Evolutionary conservation across 176 grass and related monocot genomes (phyloP), one percentile per base, ranked within the genome.

Genomic region (Bolboschoenus planiculmis): DNA sequence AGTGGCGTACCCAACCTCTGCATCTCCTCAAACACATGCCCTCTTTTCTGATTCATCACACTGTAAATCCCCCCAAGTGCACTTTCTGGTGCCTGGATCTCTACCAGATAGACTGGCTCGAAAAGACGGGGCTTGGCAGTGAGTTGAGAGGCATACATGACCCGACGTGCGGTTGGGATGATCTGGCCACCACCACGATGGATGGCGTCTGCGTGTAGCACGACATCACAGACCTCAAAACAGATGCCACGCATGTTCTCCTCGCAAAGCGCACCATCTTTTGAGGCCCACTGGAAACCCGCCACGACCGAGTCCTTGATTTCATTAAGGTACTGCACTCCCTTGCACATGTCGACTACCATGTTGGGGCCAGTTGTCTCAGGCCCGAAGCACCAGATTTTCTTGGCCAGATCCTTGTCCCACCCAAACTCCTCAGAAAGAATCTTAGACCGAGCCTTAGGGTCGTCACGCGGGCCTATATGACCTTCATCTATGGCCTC

Each of bases 201-300:
- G 77, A 95, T 92, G 56, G 93, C 88, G 56, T 95, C 93, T 44
- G 93, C 86, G 47, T 95, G 90, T 16, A 95, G 90, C 51, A 95
- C 90, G 9, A 92, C 93, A 88, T 95, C 90, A 57, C 90, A 92
- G 4, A 95, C 84, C 82, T 92, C 90, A 16, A 62, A 62, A 30
- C 55, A 81, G 16, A 81, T 39, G 68, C 85, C 3, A 64, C 68
- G 87, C 92, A 94, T 94, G 51, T 91, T 91, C 64, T 94, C 92
- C n/a, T 94, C 92, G 14, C 85, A 80, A 33, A 87, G 4, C 18
- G 80, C 85, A 64, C 85, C 85, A 66, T 87, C 85, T 68, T 87
- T 87, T 39, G 85, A 87, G 6, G 85, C 85, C 85, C 85, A 87
- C 29, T 87, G 85, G 40, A 87, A 87, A 9, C 85, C 85, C 20